Base-by-base conservation (phyloP, 345 rosid genomes). In the Citrus reticulata region DNA sequence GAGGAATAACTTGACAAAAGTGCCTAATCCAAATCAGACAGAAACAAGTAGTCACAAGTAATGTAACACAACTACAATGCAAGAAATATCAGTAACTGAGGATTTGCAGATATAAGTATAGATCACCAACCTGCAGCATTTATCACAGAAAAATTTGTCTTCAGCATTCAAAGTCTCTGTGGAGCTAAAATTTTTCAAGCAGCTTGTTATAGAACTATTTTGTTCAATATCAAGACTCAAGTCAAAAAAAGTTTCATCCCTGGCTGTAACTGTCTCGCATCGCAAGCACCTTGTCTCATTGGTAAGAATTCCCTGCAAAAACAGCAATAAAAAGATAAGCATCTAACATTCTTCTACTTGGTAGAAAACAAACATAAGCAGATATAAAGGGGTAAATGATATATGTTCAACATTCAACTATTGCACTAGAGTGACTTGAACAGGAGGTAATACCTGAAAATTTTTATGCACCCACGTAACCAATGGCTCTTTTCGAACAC, bases 81-180 rank as follows among this genome's bases (percentile, higher is more conserved):
- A 66, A 17, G 58, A 46, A 58, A 59, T 59, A 46, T 39, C 6
- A 61, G 37, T 32, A 42, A 70, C 60, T 55, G 58, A 29, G 60
- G 49, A 64, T 72, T 32, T 39, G 62, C 22, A 32, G 58, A 78
- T 35, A 6, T 39, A 7, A 27, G 25, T 24, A 54, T 80, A 68
- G 81, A 46, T 61, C 58, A 73, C 79, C 34, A 78, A 94, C 99
- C 98, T 94, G 98, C 99, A 92, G 93, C 99, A 97, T 81, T 97
- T 94, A 91, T 97, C 99, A 86, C 99, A 93, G 88, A 97, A 97
- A 82, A 97, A 97, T 81, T 97, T 94, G 85, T 97, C 99, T 83
- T 97, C 98, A 1, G 98, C 98, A 76, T 97, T 95, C 84, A 97
- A 86, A n/a, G 99, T 97, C 88, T 97, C 99, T 16, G 99, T 97